Percentiles rank a stretch among this genome's conserved stretches.
These are phyloP conservation scores for Ophiorrhiza pumila DNA, from an alignment of 257 asterid genomes.

Conservation along the genomic window DNA sequence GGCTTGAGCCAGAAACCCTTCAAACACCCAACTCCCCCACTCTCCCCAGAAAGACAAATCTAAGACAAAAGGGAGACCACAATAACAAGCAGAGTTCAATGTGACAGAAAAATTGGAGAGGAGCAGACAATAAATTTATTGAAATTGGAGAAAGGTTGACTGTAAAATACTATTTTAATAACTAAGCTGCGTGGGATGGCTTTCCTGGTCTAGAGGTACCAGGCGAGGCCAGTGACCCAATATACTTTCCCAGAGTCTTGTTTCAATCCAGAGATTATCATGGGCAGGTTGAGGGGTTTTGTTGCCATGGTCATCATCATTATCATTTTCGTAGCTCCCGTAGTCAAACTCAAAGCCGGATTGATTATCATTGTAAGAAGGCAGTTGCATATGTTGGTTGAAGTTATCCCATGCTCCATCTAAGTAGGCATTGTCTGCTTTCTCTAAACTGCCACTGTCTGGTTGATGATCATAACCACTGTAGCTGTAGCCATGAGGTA, in stretches of 20 bases:
- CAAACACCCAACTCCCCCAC: neutral
- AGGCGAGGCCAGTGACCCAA: conserved; percentile 24
- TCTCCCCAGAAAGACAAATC: neutral
- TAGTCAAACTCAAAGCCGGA: conserved; percentile 6
- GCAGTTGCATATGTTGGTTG: conserved; percentile 10
- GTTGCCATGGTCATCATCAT: neutral
- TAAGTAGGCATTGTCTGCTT: neutral
- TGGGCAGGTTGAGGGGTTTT: neutral
- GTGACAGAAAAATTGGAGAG: neutral
- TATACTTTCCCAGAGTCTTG: conserved; percentile 21
- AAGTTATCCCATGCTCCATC: conserved; percentile 4
- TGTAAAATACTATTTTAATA: no score
- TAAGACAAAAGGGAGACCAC: neutral
- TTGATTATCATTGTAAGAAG: conserved; percentile 6
- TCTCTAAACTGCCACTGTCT: neutral
- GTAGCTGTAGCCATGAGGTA: neutral
- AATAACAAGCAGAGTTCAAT: neutral
- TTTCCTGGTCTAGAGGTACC: conserved; percentile 8
- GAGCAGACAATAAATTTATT: no score
- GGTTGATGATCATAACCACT: neutral
- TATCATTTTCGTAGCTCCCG: conserved; percentile 1
- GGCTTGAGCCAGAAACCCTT: neutral
- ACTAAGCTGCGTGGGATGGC: neutral
- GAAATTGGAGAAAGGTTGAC: neutral
- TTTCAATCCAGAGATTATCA: conserved; percentile 22